Base-by-base conservation (phyloP, 331 rosid genomes). In the Quercus phellos region DNA sequence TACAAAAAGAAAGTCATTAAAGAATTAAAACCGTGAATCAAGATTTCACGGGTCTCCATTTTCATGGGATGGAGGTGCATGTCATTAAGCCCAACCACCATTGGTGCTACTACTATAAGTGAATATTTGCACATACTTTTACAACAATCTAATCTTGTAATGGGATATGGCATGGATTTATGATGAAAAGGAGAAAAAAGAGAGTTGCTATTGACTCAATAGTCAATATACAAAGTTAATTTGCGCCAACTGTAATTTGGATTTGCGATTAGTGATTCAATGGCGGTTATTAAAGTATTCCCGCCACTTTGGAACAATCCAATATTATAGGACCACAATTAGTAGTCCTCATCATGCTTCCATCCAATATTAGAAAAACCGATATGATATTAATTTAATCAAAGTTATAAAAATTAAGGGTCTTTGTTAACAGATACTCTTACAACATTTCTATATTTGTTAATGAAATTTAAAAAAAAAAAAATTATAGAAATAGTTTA, bases 241-340 rank as follows among this genome's bases (percentile, higher is more conserved):
- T 22, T 11, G 14, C 18, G 24, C 66, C 66, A 59, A 59, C 5
- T 4, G 3, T 11, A 59, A 24, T 24, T 24, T 59, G 34, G 17
- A 21, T 59, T 61, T 61, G 9, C 35, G 46, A 64, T 5, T 9
- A 10, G 24, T 64, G 70, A 64, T 64, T 64, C 27, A 75, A 79
- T 77, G 85, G 81, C 78, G 72, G 83, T 68, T 83, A 63, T 70
- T 13, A 69, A 69, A 55, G 76, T 2, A 6, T 59, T 83, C 4
- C 30, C 11, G 14, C 77, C 79, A 76, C 61, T 2, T 29, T 71
- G 56, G 77, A 72, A 76, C 82, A 82, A 82, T 79, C 84, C 84
- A 61, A 76, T 51, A 79, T 76, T 70, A 76, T 61, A 73, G 82
- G 89, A 73, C 55, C 17, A 46, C 5, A 46, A 2, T 60, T 12